Evolutionary conservation across 768 basidiomycete species (phyloP), one percentile per base, ranked within the genome.

Genomic region (Amanita muscaria): DNA sequence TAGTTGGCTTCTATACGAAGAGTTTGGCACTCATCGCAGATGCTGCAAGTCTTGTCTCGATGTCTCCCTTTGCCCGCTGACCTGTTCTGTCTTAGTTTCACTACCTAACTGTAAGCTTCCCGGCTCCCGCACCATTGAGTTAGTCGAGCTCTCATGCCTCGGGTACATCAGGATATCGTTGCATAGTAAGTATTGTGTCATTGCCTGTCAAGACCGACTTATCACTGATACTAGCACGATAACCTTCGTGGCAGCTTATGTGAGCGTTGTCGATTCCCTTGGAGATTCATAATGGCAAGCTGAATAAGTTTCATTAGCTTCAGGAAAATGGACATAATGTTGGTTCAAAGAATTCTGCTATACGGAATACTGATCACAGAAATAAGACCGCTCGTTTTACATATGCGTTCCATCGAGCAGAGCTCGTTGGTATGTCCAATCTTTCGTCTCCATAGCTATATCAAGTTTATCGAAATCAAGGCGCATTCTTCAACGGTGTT

Each of bases 21-120:
- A 74, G 73, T 60, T 56, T 76, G 12, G 76, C 74, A 25, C 60
- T 77, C 40, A 72, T 76, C 56, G 76, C 74, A 47, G 74, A 77
- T 58, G 74, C 74, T 29, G 74, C 76, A 35, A 50, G 73, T 67
- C 35, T 50, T 36, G 43, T 42, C 21, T 49, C 33, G 32, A 14
- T 33, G 27, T 25, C 8, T 7, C 19, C 22, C 38, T 27, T 44
- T 31, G 44, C 42, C 40, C 23, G 31, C 42, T 41, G 42, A 23
- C 24, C 40, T 48, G 47, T 35, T 39, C 18, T 42, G 46, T 32
- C 38, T 18, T 47, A 76, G 74, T 76, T 76, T 52, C 76, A 76
- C 60, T 76, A 76, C 55, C 52, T 76, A 7, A 76, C 73, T 59
- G 73, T 74, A 54, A 49, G 67, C 47, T 39, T 30, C 48, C 21